Evolutionary conservation across 2,329 filamentous ascomycete genomes (phyloP).

Genomic region (Leptographium wingfieldii): DNA sequence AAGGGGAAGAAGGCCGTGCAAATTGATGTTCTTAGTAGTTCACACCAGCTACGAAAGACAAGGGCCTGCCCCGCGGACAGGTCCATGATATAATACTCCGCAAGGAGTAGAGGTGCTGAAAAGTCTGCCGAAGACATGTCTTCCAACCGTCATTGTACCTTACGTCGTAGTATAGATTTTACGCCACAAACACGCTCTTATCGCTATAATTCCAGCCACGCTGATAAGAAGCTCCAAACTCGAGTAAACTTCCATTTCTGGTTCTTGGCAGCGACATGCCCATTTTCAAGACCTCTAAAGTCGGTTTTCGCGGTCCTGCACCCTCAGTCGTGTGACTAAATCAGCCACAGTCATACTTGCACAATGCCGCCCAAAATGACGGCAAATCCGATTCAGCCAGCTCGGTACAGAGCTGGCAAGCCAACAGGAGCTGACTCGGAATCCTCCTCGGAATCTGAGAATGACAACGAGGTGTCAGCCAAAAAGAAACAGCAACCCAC

Average conservation of each 20-base stretch:
- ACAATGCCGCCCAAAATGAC: slow-evolving; percentile 54
- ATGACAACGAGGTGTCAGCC: slow-evolving; percentile 10
- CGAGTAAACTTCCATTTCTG: not conserved
- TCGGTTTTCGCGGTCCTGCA: not conserved
- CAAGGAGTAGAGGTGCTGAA: not conserved
- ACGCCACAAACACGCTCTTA: not conserved
- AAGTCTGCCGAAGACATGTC: not conserved
- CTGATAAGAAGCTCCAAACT: not conserved
- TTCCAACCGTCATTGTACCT: no score
- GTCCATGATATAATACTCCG: no score
- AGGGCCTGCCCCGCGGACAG: no score
- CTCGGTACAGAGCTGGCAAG: slow-evolving; percentile 80
- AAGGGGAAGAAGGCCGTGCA: no score
- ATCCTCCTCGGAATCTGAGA: slow-evolving; percentile 38
- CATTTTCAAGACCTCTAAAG: not conserved
- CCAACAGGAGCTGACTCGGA: slow-evolving; percentile 37
- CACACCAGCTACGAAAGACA: no score
- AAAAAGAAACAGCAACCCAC: slow-evolving; percentile 21
- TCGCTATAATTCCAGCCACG: not conserved
- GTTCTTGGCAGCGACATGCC: not conserved
- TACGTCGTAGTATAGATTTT: not conserved
- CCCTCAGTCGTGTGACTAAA: not conserved
- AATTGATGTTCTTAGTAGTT: no score
- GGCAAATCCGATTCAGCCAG: slow-evolving; percentile 70
- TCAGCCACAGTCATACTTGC: not conserved